Percentiles rank a stretch among this genome's conserved stretches.
These are phyloP conservation scores for Tuber brumale DNA, from an alignment of 495 filamentous ascomycete genomes.

Conservation along the genomic window DNA sequence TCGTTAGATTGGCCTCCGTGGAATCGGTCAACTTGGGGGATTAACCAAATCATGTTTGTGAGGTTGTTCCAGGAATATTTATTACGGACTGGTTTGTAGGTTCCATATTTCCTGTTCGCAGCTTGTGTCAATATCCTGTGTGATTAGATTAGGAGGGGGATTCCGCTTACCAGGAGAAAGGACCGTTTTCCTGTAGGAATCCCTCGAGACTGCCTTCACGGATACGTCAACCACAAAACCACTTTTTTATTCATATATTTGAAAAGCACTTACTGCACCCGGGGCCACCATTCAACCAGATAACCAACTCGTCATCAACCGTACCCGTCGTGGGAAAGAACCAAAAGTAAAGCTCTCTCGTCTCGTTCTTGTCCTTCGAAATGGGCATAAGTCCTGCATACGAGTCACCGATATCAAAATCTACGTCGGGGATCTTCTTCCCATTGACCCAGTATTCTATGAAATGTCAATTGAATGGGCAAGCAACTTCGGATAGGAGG, in stretches of 20 bases:
- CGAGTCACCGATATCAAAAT: conserved; percentile 69
- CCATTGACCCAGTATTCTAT: conserved; percentile 59
- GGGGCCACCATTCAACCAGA: conserved; percentile 67
- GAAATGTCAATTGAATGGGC: neutral
- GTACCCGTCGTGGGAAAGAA: conserved; percentile 57
- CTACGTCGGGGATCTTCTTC: conserved; percentile 60
- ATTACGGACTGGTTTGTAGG: conserved; percentile 57
- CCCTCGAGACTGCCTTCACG: conserved; percentile 50
- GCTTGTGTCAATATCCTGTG: neutral
- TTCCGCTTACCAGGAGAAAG: conserved; percentile 56
- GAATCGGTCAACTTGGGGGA: conserved; percentile 6
- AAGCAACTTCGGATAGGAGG: neutral
- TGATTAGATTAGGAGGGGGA: neutral
- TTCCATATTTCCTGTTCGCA: conserved; percentile 50
- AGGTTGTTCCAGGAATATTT: conserved; percentile 66
- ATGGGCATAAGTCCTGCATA: conserved; percentile 74
- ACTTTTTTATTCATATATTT: conserved; percentile 12
- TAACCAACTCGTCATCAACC: conserved; percentile 60
- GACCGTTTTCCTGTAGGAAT: conserved; percentile 68
- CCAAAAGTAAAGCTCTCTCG: conserved; percentile 66
- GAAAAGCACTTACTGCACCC: conserved; percentile 42
- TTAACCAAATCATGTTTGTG: conserved; percentile 63
- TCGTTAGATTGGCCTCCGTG: conserved; percentile 4
- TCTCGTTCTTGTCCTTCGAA: conserved; percentile 49
- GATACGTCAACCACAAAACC: conserved; percentile 57